A percentile compares a stretch with the other conserved stretches of the same genome.
phyloP scores from a whole-genome alignment of 345 rosid species.

The Fremontodendron californicum region DNA sequence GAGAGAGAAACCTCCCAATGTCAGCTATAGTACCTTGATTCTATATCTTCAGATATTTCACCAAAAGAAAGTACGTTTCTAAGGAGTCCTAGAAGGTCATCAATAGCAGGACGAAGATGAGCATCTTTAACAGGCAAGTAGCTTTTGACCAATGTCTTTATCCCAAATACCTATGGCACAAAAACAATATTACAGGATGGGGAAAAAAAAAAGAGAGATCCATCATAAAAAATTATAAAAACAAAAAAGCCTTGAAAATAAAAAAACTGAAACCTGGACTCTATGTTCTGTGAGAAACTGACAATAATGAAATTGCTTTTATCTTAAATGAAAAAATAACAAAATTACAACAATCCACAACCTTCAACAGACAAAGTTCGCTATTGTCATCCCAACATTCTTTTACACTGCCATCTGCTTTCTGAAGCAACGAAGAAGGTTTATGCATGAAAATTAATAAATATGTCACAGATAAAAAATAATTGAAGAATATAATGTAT shows the following conservation, averaged over 20 bases:
- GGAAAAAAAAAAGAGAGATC: too few species aligned
- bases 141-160: conserved; percentile 90
- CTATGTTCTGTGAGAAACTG: background rate
- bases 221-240: conserved; percentile 10
- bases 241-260: background rate
- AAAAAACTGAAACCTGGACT: background rate
- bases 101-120: conserved; percentile 83
- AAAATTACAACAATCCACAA: conserved; percentile 19
- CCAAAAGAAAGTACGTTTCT: conserved; percentile 66
- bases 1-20: conserved; percentile 4
- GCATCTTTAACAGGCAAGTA: conserved; percentile 91
- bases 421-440: conserved; percentile 49
- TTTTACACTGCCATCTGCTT: conserved; percentile 42
- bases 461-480: conserved; percentile 10
- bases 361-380: conserved; percentile 88
- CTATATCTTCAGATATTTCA: conserved; percentile 65
- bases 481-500: conserved; percentile 17
- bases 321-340: background rate
- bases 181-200: conserved; percentile 9
- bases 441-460: conserved; percentile 15
- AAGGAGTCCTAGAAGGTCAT: conserved; percentile 59
- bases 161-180: conserved; percentile 68
- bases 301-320: background rate
- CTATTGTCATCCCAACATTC: conserved; percentile 75
- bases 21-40: conserved; percentile 60